Conservation (phyloP, 768 basidiomycete species). For the Tricholoma saponaceum region DNA sequence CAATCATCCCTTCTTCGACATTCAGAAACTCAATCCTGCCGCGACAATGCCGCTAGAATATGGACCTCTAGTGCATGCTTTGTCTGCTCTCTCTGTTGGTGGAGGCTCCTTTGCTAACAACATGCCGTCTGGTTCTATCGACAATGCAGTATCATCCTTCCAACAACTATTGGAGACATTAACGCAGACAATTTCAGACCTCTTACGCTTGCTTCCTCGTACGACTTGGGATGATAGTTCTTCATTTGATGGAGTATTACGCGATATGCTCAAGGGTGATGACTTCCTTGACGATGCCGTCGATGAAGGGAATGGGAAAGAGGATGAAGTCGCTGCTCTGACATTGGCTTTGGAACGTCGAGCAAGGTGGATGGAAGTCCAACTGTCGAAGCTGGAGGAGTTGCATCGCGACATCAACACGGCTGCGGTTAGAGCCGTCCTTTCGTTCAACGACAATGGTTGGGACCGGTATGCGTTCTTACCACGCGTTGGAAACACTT, state of each 20-base stretch:
- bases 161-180: conserved; percentile 85
- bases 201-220: conserved; percentile 79
- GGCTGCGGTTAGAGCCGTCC: conserved; percentile 77
- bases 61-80: conserved; percentile 78
- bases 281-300: conserved; percentile 78
- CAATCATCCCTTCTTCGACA: conserved; percentile 73
- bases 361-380: conserved; percentile 93
- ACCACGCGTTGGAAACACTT: conserved; percentile 65
- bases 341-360: conserved; percentile 82
- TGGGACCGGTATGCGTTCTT: conserved; percentile 73
- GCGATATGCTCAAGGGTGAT: conserved; percentile 87
- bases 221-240: conserved; percentile 91
- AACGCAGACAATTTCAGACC: conserved; percentile 85
- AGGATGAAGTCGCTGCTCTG: conserved; percentile 82
- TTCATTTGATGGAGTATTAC: conserved; percentile 80
- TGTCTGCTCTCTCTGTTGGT: conserved; percentile 82
- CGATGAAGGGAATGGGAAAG: conserved; percentile 60
- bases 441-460: conserved; percentile 81
- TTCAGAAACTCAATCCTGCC: conserved; percentile 66
- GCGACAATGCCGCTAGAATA: conserved; percentile 81
- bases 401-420: conserved; percentile 88
- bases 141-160: conserved; percentile 86
- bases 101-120: conserved; percentile 81
- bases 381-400: conserved; percentile 84
- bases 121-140: conserved; percentile 85